Evolutionary conservation across 345 rosid genomes (phyloP), one percentile per base, ranked within the genome.

Genomic region (Acer saccharum): DNA sequence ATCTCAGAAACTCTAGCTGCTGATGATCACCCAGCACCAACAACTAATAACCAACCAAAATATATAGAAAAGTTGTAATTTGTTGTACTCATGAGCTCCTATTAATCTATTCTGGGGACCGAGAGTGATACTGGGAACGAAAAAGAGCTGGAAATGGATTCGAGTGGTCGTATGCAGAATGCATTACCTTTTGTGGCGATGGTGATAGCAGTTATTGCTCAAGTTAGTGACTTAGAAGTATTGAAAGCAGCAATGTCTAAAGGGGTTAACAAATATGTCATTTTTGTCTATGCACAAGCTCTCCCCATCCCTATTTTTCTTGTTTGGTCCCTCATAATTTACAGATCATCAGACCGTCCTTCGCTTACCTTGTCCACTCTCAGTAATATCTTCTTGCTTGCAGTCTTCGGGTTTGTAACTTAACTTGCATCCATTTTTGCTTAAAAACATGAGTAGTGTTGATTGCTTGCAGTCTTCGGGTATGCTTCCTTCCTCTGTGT

Each of bases 221-320:
- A 87, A 69, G 88, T 80, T 27, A 75, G 80, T 52, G 23, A n/a
- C 6, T 62, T 80, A 84, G 83, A 71, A 18, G 73, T 85, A 64
- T 76, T 18, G 71, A 89, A 89, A 76, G 82, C 82, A 20, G 96
- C 91, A 5, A 74, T 86, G 52, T 82, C 91, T 23, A 63, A 73
- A 0, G 92, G 93, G 43, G 71, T 81, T 48, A 85, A 85, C 81
- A 86, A 84, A 70, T 87, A 75, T 80, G 83, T 81, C 68, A 66
- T 88, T 60, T 54, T 84, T 25, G 82, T 86, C 2, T 87, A 89
- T 77, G 73, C 88, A 2, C 61, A 88, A 58, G 79, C 79, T 6
- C 75, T 91, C 21, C 78, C 88, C 71, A 67, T 71, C 68, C 77
- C 87, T 74, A 52, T 88, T 76, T 87, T 88, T 76, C 85, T 87